Conservation (phyloP, 2,329 filamentous ascomycete genomes). For the Fusarium nanum region DNA sequence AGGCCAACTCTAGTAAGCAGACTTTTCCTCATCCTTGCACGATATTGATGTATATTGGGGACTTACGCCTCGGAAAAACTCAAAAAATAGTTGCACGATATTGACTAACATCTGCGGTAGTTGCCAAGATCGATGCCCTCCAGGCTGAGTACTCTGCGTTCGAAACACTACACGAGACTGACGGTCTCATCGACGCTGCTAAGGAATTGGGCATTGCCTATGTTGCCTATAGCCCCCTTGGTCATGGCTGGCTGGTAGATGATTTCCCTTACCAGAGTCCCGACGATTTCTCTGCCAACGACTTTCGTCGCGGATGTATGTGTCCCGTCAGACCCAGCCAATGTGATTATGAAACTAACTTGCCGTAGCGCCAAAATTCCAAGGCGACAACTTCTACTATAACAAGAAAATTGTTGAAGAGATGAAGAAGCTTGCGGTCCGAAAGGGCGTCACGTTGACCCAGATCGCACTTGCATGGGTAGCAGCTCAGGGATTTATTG, state of each 20-base stretch:
- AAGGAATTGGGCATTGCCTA: background rate
- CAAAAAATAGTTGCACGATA: accelerated
- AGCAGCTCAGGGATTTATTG: conserved; percentile 1
- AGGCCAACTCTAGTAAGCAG: background rate
- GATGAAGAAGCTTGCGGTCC: background rate
- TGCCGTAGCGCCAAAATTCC: background rate
- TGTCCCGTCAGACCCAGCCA: background rate
- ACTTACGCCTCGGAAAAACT: too few species aligned
- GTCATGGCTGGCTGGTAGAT: conserved; percentile 5
- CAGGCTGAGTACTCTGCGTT: conserved; percentile 18
- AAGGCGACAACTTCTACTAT: conserved; percentile 9
- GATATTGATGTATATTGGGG: too few species aligned
- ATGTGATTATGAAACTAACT: background rate
- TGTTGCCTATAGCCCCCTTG: conserved; percentile 1
- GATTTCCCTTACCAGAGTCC: conserved; percentile 1
- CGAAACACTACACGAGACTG: conserved; percentile 7
- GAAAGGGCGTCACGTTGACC: background rate
- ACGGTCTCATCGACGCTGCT: background rate
- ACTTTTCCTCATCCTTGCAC: accelerated
- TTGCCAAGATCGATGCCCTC: conserved; percentile 13
- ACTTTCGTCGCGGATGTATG: conserved; percentile 1
- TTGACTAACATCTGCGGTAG: background rate
- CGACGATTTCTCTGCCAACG: conserved; percentile 1
- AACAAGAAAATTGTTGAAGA: conserved; percentile 15
- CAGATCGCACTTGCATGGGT: conserved; percentile 19